These are phyloP conservation scores for Talaromyces amestolkiae DNA, from an alignment of 2,329 filamentous ascomycete genomes.

Conservation along the genomic window DNA sequence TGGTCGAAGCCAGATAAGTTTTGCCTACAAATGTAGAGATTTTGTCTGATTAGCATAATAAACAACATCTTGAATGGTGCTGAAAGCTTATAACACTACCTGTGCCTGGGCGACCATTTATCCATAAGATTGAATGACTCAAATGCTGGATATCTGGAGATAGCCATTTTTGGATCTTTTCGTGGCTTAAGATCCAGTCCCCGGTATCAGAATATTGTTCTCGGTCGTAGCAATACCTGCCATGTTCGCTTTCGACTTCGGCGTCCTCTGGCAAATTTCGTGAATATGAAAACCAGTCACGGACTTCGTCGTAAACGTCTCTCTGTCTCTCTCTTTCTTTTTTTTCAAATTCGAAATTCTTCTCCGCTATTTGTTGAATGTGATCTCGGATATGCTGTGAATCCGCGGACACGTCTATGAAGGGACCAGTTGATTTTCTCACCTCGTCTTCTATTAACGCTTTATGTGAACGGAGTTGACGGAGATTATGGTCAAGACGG, in stretches of 20 bases:
- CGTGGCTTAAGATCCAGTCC: conserved; percentile 7
- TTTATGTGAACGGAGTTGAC: neutral
- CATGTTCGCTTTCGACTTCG: conserved; percentile 6
- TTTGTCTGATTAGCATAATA: neutral
- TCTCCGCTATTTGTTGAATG: neutral
- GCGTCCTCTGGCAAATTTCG: neutral
- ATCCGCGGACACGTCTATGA: neutral
- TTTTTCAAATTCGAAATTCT: neutral
- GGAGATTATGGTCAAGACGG: neutral
- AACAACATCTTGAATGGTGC: neutral
- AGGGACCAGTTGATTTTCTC: neutral
- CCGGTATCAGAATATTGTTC: conserved; percentile 4
- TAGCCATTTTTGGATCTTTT: conserved; percentile 6
- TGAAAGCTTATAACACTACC: neutral
- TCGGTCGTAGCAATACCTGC: conserved; percentile 5
- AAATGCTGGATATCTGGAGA: neutral
- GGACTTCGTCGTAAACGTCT: neutral
- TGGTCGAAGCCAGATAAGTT: conserved; percentile 8
- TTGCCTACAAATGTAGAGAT: conserved; percentile 1
- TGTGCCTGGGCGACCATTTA: conserved; percentile 8
- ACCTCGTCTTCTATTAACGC: conserved; percentile 4
- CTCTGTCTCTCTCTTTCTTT: neutral
- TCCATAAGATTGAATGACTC: conserved; percentile 5
- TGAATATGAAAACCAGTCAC: neutral
- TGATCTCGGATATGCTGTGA: conserved; percentile 4